phyloP scores from a whole-genome alignment of 805 yeast species.

The Starmerella apicola region DNA sequence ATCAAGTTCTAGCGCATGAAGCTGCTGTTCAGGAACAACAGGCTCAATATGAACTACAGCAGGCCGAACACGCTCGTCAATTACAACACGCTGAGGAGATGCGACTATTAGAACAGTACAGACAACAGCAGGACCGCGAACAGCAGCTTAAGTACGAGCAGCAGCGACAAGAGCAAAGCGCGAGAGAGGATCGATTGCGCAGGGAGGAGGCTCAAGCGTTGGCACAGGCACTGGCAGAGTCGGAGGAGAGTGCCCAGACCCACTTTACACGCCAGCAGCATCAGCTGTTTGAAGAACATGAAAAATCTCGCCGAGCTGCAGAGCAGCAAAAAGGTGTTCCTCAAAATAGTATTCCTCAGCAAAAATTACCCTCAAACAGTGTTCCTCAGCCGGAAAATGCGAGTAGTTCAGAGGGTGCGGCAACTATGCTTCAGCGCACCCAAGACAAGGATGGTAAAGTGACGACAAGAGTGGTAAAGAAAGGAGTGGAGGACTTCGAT shows the following conservation, averaged over 20 bases:
- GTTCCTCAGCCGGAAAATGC: too few species aligned
- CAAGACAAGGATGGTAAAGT: conserved; percentile 33
- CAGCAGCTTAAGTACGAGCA: background rate
- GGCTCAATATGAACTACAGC: background rate
- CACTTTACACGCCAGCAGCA: background rate
- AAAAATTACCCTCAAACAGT: too few species aligned
- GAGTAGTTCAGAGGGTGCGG: conserved; percentile 20
- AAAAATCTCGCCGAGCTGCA: too few species aligned
- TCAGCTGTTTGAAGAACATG: too few species aligned
- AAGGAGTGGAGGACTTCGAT: conserved; percentile 68
- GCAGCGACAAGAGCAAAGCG: background rate
- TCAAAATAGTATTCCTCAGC: too few species aligned
- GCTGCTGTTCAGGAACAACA: conserved; percentile 1
- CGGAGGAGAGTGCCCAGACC: background rate
- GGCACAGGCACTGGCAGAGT: background rate
- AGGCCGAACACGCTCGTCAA: conserved; percentile 1
- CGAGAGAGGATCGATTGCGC: background rate
- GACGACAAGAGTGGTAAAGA: conserved; percentile 38
- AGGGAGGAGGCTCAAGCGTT: background rate
- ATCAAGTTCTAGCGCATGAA: background rate
- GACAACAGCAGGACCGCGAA: conserved; percentile 1
- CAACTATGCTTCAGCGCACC: conserved; percentile 18
- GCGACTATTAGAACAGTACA: conserved; percentile 1
- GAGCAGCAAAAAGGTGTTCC: too few species aligned
- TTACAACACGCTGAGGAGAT: background rate